Evolutionary conservation across 1,284 basidiomycete genomes (phyloP), one percentile per base, ranked within the genome.

Genomic region (Anthracocystis setariae): DNA sequence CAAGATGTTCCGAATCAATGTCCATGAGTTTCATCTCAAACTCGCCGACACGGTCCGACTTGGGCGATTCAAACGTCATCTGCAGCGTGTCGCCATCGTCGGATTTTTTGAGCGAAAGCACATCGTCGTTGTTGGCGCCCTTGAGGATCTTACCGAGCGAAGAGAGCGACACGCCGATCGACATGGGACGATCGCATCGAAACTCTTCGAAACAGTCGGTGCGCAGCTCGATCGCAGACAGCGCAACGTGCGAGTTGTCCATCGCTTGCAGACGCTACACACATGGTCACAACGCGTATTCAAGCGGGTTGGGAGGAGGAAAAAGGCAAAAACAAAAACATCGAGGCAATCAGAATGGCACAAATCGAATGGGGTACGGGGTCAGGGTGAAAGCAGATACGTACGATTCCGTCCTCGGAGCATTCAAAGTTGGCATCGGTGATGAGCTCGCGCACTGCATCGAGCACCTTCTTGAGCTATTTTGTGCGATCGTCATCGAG

Each of bases 21-120:
- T 98, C 96, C 94, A 99, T 98, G 55, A 98, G 89, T 85, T 98
- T 98, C 90, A 99, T 93, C 80, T 97, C 94, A 85, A 98, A 98
- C 83, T 98, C 93, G 23, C 93, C 94, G 54, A 98, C 91, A 56
- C 96, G 90, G 84, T 98, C 95, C 10, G 91, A 89, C 84, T 91
- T 91, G 81, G 91, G 90, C 17, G 92, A 91, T 83, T 98, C 94
- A 83, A 96, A 98, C 2, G 91, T 88, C 60, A 99, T 87, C 73
- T 90, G 92, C 38, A 99, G 87, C 3, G 91, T 87, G 78, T 99
- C 96, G 9, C 90, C 92, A 71, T 94, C 92, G 81, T 98, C 96
- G 0, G 88, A 87, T 0, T 95, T 95, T 79, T 94, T 94, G 73
- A 99, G 87, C 0, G 91, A 94, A 74, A 93, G 91, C 38, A 91